Evolutionary conservation across 805 yeast species (phyloP).

Genomic region (Myxozyma neotropica): DNA sequence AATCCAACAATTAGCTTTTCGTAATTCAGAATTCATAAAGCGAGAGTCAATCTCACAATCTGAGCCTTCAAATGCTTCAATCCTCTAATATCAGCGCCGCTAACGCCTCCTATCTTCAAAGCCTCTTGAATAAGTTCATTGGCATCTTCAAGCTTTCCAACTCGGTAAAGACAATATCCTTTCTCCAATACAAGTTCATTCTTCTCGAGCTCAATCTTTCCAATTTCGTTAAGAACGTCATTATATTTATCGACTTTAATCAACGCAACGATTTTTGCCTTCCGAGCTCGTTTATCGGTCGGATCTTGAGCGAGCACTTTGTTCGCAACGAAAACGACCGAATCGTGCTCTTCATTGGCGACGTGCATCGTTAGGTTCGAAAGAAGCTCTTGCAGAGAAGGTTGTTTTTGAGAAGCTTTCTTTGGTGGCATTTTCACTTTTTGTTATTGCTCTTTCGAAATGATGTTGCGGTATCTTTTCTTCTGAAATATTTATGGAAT

Average conservation of each 20-base stretch:
- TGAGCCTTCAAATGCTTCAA: constrained; percentile 58
- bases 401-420: constrained; percentile 1
- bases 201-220: constrained; percentile 34
- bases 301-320: constrained; percentile 40
- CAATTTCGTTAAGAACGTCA: constrained; percentile 51
- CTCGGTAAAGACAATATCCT: constrained; percentile 62
- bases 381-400: constrained; percentile 38
- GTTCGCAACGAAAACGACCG: constrained; percentile 42
- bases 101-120: constrained; percentile 2
- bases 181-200: constrained; percentile 46
- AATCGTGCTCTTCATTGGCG: constrained; percentile 43
- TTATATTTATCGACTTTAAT: constrained; percentile 61
- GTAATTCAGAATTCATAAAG: not conserved
- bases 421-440: constrained; percentile 16
- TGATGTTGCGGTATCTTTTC: not conserved
- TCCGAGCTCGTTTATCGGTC: constrained; percentile 41
- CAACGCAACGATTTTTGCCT: constrained; percentile 57
- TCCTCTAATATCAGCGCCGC: constrained; percentile 39
- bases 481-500: too few species aligned
- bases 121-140: constrained; percentile 35
- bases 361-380: constrained; percentile 45
- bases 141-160: constrained; percentile 49
- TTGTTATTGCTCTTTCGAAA: not conserved
- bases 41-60: constrained; percentile 37
- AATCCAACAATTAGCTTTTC: not conserved